Evolutionary conservation across 2,329 filamentous ascomycete genomes (phyloP).

Genomic region (Zasmidium citrigriseum): DNA sequence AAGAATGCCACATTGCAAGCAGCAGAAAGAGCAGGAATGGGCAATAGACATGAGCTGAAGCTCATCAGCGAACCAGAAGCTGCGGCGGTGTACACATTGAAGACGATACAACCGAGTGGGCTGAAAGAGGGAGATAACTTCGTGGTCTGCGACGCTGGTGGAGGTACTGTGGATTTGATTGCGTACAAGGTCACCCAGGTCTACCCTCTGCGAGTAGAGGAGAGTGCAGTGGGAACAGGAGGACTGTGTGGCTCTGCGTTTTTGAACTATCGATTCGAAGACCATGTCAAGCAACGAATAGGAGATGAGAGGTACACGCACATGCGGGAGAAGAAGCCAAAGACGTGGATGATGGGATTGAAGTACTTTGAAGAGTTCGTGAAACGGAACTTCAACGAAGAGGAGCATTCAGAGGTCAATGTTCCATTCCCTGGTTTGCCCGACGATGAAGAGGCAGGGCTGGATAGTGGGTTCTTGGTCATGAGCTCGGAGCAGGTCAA

Average conservation of each 20-base stretch:
- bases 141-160: slow-evolving; percentile 59
- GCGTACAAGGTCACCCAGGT: slow-evolving; percentile 78
- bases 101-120: slow-evolving; percentile 75
- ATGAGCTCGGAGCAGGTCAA: slow-evolving; percentile 72
- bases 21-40: slow-evolving; percentile 78
- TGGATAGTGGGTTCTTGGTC: slow-evolving; percentile 75
- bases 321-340: slow-evolving; percentile 76
- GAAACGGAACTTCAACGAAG: slow-evolving; percentile 79
- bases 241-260: slow-evolving; percentile 78
- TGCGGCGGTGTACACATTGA: slow-evolving; percentile 76
- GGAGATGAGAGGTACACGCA: slow-evolving; percentile 66
- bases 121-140: slow-evolving; percentile 66
- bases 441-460: slow-evolving; percentile 72
- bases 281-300: slow-evolving; percentile 69
- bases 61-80: slow-evolving; percentile 82
- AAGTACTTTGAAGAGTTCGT: slow-evolving; percentile 83
- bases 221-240: slow-evolving; percentile 77
- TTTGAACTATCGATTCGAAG: slow-evolving; percentile 78
- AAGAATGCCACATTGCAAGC: slow-evolving; percentile 80
- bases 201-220: slow-evolving; percentile 70
- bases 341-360: slow-evolving; percentile 72
- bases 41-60: slow-evolving; percentile 66
- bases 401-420: slow-evolving; percentile 66
- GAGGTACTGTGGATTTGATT: slow-evolving; percentile 71
- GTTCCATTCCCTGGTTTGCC: slow-evolving; percentile 75